phyloP scores from a whole-genome alignment of 1,139 yeast genomes.

The Meyerozyma sp. region DNA sequence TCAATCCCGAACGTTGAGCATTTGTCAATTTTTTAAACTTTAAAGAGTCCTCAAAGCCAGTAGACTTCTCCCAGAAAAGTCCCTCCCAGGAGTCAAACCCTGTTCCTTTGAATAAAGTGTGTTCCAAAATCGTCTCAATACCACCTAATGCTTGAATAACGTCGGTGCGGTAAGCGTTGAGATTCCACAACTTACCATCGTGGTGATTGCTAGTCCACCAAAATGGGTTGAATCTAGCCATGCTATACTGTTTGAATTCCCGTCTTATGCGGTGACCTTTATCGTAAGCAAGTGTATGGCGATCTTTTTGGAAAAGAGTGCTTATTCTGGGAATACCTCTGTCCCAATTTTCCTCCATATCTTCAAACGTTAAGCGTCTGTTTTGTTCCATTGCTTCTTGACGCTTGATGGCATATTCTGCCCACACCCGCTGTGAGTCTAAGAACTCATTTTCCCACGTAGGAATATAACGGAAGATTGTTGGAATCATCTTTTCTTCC shows the following conservation, averaged over 20 bases:
- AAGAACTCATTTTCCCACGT: conserved; percentile 96
- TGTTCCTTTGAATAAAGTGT: conserved; percentile 91
- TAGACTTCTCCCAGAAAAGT: conserved; percentile 93
- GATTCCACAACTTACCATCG: conserved; percentile 94
- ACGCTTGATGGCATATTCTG: conserved; percentile 88
- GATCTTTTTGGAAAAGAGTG: conserved; percentile 89
- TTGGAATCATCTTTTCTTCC: conserved; percentile 81
- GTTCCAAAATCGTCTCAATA: conserved; percentile 92
- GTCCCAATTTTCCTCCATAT: conserved; percentile 92
- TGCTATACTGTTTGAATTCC: conserved; percentile 68
- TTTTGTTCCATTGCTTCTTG: conserved; percentile 85
- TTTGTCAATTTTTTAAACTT: conserved; percentile 92
- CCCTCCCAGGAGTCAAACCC: conserved; percentile 99
- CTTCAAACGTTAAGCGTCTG: conserved; percentile 85
- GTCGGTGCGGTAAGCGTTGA: conserved; percentile 89
- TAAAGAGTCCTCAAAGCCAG: conserved; percentile 95
- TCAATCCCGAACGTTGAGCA: conserved; percentile 95
- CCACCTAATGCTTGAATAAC: conserved; percentile 98
- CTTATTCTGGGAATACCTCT: conserved; percentile 95
- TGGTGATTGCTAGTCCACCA: conserved; percentile 97
- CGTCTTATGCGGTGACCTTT: conserved; percentile 87
- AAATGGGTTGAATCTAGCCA: conserved; percentile 75
- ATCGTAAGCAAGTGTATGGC: conserved; percentile 92
- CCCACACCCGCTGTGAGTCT: conserved; percentile 97
- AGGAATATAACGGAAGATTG: conserved; percentile 85